Evolutionary conservation across 352 stramenopile genomes (phyloP), one percentile per base, ranked within the genome.

Genomic region (Thalassiosira livingstoniorum): DNA sequence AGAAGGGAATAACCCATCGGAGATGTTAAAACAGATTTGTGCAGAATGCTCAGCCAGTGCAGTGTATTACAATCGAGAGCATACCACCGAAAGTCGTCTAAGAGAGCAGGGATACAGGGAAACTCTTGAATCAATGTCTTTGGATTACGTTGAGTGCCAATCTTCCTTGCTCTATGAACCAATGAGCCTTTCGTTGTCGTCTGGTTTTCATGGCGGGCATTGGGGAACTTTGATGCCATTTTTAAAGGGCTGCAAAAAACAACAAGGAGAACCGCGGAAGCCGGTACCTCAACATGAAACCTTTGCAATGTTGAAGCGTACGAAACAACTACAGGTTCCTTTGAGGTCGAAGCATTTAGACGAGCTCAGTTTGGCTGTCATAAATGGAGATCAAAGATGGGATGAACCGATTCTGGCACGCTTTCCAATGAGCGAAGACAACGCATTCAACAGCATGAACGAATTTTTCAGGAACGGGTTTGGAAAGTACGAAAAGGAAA

Each of bases 171-270:
- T 87, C 11, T 87, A 85, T 62, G 76, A 87, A 75, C 68, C 72
- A 11, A 43, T 69, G 1, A 43, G 32, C 25, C 68, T 79, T 31
- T 34, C 58, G 35, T 35, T 87, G 35, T 23, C 57, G 34, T 57
- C 43, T 11, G 81, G 75, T 4, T 87, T 87, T 51, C 21, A 85
- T 61, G 75, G 69, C 32, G 81, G 81, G 13, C 81, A 87, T 43
- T 87, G 71, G 43, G 81, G 69, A 13, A 87, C 81, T 7, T 45
- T 87, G 29, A 87, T 87, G 81, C 81, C 81, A 21, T 87, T 87
- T 55, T 35, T 85, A 27, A 81, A 79, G 61, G 39, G 60, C 7
- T 87, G 75, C 54, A 69, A 69, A 53, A 78, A 78, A 60, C 53
- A 77, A 32, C 72, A 78, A 54, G 80, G 80, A 34, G 42, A 71